phyloP scores from a whole-genome alignment of 2,329 filamentous ascomycete species.

The Sporothrix phasma region DNA sequence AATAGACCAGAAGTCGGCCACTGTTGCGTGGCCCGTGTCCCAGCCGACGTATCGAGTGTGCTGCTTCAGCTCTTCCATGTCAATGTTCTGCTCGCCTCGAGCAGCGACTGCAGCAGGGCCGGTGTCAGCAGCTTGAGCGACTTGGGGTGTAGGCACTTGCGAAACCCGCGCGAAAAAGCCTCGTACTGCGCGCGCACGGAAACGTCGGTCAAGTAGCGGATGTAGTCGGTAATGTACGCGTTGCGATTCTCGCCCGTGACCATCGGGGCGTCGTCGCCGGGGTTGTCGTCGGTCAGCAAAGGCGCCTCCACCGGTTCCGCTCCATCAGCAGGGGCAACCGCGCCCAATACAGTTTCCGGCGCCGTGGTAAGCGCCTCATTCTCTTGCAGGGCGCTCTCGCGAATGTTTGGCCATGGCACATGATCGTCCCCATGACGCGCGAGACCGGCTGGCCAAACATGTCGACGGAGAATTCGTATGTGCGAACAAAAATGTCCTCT shows the following conservation, averaged over 20 bases:
- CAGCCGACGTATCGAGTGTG: constrained; percentile 76
- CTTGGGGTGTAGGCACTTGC: constrained; percentile 58
- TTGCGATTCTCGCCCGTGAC: constrained; percentile 74
- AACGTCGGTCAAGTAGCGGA: constrained; percentile 68
- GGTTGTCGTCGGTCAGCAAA: neutral
- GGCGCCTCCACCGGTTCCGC: too few relatives aligned
- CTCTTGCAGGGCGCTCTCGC: constrained; percentile 17
- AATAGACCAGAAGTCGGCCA: constrained; percentile 76
- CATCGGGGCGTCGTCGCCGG: constrained; percentile 39
- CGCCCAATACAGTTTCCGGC: neutral
- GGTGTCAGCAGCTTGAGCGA: constrained; percentile 65
- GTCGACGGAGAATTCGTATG: constrained; percentile 71
- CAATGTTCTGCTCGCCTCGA: constrained; percentile 75
- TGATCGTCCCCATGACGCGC: constrained; percentile 40
- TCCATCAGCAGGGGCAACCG: neutral
- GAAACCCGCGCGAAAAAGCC: constrained; percentile 76
- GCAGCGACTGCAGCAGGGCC: constrained; percentile 59
- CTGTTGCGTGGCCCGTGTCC: constrained; percentile 55
- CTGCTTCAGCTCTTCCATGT: constrained; percentile 60
- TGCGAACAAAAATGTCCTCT: constrained; percentile 70
- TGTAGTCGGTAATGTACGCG: constrained; percentile 74
- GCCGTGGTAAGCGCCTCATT: neutral
- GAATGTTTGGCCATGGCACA: constrained; percentile 46
- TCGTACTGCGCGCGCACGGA: constrained; percentile 68
- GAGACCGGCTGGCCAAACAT: constrained; percentile 48